A percentile compares a stretch with the other conserved stretches of the same genome.
Conservation (phyloP, 768 basidiomycete species). For the Baorangia bicolor region DNA sequence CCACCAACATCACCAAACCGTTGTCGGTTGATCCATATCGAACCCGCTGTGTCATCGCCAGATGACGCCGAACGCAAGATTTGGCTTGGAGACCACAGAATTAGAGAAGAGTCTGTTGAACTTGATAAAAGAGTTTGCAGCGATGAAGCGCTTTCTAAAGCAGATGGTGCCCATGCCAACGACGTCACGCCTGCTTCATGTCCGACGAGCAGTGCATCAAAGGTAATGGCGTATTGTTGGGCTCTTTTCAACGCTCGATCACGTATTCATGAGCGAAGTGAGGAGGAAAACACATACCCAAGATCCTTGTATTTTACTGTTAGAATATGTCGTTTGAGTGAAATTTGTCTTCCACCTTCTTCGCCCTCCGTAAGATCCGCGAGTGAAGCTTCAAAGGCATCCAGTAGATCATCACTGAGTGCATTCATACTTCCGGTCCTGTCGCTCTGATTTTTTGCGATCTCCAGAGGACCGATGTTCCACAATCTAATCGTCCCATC, state of each 20-base stretch:
- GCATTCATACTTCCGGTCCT: conserved; percentile 24
- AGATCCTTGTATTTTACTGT: conserved; percentile 50
- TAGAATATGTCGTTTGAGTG: conserved; percentile 81
- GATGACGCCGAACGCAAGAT: conserved; percentile 35
- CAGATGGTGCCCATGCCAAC: conserved; percentile 72
- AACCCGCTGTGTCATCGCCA: conserved; percentile 41
- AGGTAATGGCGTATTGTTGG: conserved; percentile 72
- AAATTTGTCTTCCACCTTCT: conserved; percentile 83
- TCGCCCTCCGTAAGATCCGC: conserved; percentile 67
- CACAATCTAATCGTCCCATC: conserved; percentile 93
- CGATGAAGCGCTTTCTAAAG: conserved; percentile 17
- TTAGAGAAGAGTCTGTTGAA: conserved; percentile 93
- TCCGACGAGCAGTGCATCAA: conserved; percentile 93
- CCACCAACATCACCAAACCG: conserved; percentile 96
- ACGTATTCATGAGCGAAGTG: conserved; percentile 25
- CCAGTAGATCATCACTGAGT: conserved; percentile 73
- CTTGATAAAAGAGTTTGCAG: conserved; percentile 76
- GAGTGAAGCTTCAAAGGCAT: conserved; percentile 84
- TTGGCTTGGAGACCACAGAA: conserved; percentile 86
- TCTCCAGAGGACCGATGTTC: conserved; percentile 63
- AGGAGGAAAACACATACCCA: conserved; percentile 14
- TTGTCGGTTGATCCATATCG: conserved; percentile 87
- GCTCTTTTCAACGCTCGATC: conserved; percentile 29
- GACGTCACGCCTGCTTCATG: conserved; percentile 93
- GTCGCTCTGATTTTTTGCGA: conserved; percentile 9